phyloP scores from a whole-genome alignment of 1,284 basidiomycete species.

The Golubevia pallescens region DNA sequence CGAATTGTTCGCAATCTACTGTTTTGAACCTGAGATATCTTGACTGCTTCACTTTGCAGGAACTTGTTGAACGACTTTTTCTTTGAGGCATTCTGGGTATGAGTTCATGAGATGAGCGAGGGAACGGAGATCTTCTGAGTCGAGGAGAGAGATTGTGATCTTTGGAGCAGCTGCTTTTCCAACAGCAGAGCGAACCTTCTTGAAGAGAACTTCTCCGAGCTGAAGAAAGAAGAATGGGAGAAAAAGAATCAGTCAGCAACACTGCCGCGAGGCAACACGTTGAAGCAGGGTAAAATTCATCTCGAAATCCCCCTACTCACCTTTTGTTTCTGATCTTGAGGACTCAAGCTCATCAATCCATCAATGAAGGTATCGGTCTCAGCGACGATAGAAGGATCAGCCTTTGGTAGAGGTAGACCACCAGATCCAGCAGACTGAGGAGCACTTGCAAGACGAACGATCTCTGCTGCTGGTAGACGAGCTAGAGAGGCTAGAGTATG shows the following conservation, averaged over 20 bases:
- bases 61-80: too few relatives aligned
- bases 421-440: slow-evolving; percentile 66
- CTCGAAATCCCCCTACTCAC: slow-evolving; percentile 71
- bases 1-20: too few relatives aligned
- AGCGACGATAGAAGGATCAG: slow-evolving; percentile 73
- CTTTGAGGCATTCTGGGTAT: too few relatives aligned
- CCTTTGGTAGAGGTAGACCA: slow-evolving; percentile 74
- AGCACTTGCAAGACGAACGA: slow-evolving; percentile 71
- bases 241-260: too few relatives aligned
- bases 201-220: neutral
- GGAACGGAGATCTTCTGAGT: slow-evolving; percentile 80
- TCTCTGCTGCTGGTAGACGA: slow-evolving; percentile 70
- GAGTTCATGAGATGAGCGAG: slow-evolving; percentile 85
- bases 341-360: slow-evolving; percentile 71
- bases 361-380: slow-evolving; percentile 81
- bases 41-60: too few relatives aligned
- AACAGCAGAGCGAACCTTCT: neutral
- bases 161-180: slow-evolving; percentile 68
- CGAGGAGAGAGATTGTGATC: slow-evolving; percentile 79
- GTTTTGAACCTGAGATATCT: too few relatives aligned
- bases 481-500: slow-evolving; percentile 68
- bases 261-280: too few relatives aligned
- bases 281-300: too few relatives aligned
- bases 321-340: slow-evolving; percentile 78
- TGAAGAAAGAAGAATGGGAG: too few relatives aligned